Evolutionary conservation across 2,329 filamentous ascomycete species (phyloP), one percentile per base, ranked within the genome.

Genomic region (Calonectria henricotiae): DNA sequence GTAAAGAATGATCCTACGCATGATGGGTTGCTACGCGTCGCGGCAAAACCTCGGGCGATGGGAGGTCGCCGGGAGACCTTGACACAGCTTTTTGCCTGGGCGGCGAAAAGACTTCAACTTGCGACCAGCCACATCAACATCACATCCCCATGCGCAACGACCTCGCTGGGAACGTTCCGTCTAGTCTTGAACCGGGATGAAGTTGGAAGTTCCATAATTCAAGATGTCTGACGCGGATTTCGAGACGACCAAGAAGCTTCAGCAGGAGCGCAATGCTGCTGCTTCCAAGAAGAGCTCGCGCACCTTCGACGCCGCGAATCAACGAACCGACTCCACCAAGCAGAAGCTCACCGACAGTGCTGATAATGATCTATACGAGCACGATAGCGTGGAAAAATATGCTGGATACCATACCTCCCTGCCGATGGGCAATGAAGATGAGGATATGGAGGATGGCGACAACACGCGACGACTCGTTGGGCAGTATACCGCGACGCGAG

Each of bases 401-500:
- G 89, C 93, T 15, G 96, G 95, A 74, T 99, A 98, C 82, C 93
- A 96, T 81, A 93, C 90, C n/a, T 95, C 94, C 46, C 93, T 98
- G 76, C 93, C 95, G 44, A 90, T 91, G 67, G 90, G 90, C 77
- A 93, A 93, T 79, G 92, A 92, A 65, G 94, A 94, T 78, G 92
- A 94, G 70, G 92, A 93, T 70, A 94, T 94, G 89, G 89, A 89
- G 61, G 93, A 92, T 82, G 90, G 85, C 67, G 92, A 93, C 81
- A 91, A 86, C 76, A 91, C 93, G 76, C 90, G 93, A 78, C 90
- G 94, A 70, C 87, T 99, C 71, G 92, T 98, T 39, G 96, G 95
- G 73, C 96, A 98, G 83, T 99, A 99, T 84, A 99, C 96, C 41
- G 96, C 96, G 30, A 96, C 95, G 44, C 92, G 90, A 76, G 91